Base-by-base conservation (phyloP, 176 grass and related monocot genomes). In the Triticum turgidum region DNA sequence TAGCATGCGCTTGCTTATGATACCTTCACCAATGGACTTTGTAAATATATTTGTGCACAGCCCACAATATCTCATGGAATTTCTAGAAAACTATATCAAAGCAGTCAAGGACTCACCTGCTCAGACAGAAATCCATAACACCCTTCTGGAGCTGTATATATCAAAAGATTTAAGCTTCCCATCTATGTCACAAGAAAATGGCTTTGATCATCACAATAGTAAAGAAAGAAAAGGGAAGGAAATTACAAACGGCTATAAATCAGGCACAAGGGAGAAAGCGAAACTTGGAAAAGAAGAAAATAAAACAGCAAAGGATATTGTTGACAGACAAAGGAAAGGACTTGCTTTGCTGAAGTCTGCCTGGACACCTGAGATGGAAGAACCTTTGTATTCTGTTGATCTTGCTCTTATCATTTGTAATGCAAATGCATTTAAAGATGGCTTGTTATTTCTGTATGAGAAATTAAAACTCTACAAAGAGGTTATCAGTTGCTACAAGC, bases 401-500 rank as follows among this genome's bases (percentile, higher is more conserved):
- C 92, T 99, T 85, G 89, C 89, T 69, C 85, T 99, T 80, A 94
- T 99, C 85, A 77, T 99, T 69, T 99, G 97, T 80, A 91, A 99
- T 80, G 91, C 90, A 85, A 91, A 99, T 92, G 83, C 85, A 71
- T 99, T 94, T 73, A 94, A 91, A 91, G 90, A 92, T 80, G 97
- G 97, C 5, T 71, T 99, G 75, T 59, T 99, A 56, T 99, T 96
- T 94, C 80, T 99, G 35, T 99, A 96, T 70, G 97, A 99, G 82
- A 99, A 96, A 90, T 83, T 96, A 77, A 94, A 99, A 84, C 90
- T 99, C 11, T 94, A 89, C 79, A 99, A 92, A 92, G 94, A 96
- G 87, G 97, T 99, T 82, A 99, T 99, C 67, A 84, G 91, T 86
- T 96, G 94, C 83, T 99, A 99, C 87, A 94, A 96, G 94, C 97